Evolutionary conservation across 805 yeast genomes (phyloP), one percentile per base, ranked within the genome.

Genomic region (Barnettozyma vustinii): DNA sequence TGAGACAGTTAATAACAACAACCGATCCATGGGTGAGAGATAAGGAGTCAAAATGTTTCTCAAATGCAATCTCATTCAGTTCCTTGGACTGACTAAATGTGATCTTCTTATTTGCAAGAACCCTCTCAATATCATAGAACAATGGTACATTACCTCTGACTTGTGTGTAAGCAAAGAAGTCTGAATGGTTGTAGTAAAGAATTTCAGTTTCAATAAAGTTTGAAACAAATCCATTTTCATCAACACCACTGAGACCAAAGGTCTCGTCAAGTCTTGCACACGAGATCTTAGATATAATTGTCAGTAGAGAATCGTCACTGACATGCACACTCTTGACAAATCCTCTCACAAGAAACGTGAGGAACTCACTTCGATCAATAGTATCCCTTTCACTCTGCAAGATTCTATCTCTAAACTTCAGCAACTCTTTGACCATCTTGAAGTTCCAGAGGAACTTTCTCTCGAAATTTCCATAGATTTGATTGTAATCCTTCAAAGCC

Each of bases 141-240:
- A 94, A 69, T 0, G 99, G 99, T 1, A 91, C 91, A 26, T 95
- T 87, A 4, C 98, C 99, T 56, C 96, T 72, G 3, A 91, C 76
- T 67, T 90, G 96, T 0, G 85, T 77, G 65, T 84, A 92, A 1
- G 97, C 81, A 58, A 83, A 85, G 68, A 73, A 66, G 67, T 76
- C 64, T 5, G 53, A 54, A 41, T 70, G 68, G 40, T 73, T 70
- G 60, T 81, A 76, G 50, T 83, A 74, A 19, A 94, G 81, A 18
- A 89, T 74, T 60, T 94, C 99, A 0, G 97, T 86, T 61, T 90
- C 97, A 30, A 89, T 87, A 60, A 83, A 89, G 64, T 88, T 90
- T 40, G 98, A 91, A 23, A 91, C 96, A 60, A 86, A 77, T 1
- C 99, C 99, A 53, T 86, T 85, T 57, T 87, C 96, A 64, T 90